These are phyloP conservation scores for Benincasa hispida DNA, from an alignment of 306 rosid species.

Conservation along the genomic window DNA sequence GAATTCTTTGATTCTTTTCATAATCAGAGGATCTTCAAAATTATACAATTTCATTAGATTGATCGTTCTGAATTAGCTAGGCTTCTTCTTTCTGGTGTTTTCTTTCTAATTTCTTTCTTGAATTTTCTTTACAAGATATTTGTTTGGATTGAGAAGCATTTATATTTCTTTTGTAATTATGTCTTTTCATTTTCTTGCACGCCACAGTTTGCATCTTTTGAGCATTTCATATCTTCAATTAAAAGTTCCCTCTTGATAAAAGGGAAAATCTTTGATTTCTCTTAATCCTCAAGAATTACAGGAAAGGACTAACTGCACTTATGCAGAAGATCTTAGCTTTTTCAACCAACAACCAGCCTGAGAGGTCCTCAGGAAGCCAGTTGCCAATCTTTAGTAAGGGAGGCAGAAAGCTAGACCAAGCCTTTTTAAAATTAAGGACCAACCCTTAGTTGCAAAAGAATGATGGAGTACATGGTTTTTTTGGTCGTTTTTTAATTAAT, in stretches of 20 bases:
- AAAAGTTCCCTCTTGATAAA: too few relatives aligned
- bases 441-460: too few relatives aligned
- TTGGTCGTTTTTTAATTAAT: too few relatives aligned
- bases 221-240: background rate
- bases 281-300: background rate
- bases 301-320: background rate
- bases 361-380: background rate
- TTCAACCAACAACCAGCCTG: background rate
- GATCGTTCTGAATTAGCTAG: background rate
- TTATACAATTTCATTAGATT: background rate
- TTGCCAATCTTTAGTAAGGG: background rate
- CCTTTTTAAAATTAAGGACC: too few relatives aligned
- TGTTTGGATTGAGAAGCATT: background rate
- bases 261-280: background rate
- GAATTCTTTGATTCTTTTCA: background rate
- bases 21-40: background rate
- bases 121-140: background rate
- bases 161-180: background rate
- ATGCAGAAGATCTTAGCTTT: background rate
- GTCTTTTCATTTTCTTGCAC: background rate
- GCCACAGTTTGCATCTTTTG: background rate
- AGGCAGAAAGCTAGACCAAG: background rate
- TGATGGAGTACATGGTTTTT: too few relatives aligned
- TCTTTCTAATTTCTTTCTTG: background rate
- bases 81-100: background rate